Evolutionary conservation across 2,329 filamentous ascomycete genomes (phyloP).

Genomic region (Phaeophleospora eucalypticola): DNA sequence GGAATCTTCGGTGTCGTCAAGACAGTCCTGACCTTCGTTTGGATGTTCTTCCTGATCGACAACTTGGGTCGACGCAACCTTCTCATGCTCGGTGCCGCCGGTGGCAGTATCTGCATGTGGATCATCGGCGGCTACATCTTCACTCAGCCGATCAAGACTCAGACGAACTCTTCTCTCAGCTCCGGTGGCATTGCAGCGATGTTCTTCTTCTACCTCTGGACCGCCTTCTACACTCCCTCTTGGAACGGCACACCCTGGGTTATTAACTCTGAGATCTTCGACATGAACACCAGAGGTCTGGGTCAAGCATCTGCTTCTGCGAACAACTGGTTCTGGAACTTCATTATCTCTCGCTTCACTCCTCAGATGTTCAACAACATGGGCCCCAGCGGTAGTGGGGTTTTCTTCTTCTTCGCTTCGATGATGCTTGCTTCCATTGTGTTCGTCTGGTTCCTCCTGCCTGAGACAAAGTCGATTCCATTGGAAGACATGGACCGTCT

Average conservation of each 20-base stretch:
- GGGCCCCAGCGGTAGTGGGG: slow-evolving; percentile 37
- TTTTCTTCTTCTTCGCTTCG: slow-evolving; percentile 46
- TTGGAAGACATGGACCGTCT: slow-evolving; percentile 47
- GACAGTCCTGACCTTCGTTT: slow-evolving; percentile 63
- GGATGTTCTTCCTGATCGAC: slow-evolving; percentile 67
- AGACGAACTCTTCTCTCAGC: slow-evolving; percentile 41
- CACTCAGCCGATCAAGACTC: slow-evolving; percentile 31
- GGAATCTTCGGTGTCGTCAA: slow-evolving; percentile 76
- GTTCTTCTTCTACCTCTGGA: slow-evolving; percentile 73
- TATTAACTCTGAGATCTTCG: slow-evolving; percentile 69
- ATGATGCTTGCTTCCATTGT: slow-evolving; percentile 44
- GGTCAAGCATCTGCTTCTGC: slow-evolving; percentile 66
- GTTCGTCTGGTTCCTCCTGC: slow-evolving; percentile 44
- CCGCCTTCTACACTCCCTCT: slow-evolving; percentile 58
- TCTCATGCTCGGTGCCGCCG: slow-evolving; percentile 60
- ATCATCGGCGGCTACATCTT: slow-evolving; percentile 59
- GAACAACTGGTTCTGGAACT: slow-evolving; percentile 60
- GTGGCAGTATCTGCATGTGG: slow-evolving; percentile 63
- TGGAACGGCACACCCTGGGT: slow-evolving; percentile 63
- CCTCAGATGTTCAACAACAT: slow-evolving; percentile 56
- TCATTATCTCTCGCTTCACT: slow-evolving; percentile 64
- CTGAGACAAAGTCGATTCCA: slow-evolving; percentile 42
- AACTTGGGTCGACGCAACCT: slow-evolving; percentile 59
- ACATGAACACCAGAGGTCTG: slow-evolving; percentile 63
- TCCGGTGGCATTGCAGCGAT: slow-evolving; percentile 57